Base-by-base conservation (phyloP, 352 stramenopile genomes). In the Phytophthora foliorum region DNA sequence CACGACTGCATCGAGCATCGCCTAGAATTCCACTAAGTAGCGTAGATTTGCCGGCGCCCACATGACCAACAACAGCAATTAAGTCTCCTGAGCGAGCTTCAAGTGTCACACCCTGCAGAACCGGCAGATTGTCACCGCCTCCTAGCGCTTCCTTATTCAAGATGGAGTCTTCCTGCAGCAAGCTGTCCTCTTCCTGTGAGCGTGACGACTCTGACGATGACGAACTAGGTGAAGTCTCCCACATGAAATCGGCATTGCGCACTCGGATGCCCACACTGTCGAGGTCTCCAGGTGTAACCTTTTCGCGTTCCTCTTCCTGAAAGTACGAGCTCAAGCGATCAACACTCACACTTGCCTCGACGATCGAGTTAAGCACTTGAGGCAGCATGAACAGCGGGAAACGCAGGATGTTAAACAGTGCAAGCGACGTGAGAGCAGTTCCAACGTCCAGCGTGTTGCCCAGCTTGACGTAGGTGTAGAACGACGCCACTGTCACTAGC, bases 331-430 rank as follows among this genome's bases (percentile, higher is more conserved):
- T 69, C 22, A 93, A 67, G 29, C 86, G 84, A 16, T 89, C 72
- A 59, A 90, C 24, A 78, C 80, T 91, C 32, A 92, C 84, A 49
- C 63, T 86, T 2, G 93, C 95, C 69, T 99, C 95, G 3, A 99
- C 89, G 49, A 98, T 88, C 25, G 84, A 91, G 69, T 99, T 98
- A 48, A 99, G 89, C 29, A 98, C 95, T 53, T 97, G 81, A 4
- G 98, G 98, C 4, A 99, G 74, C 84, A 99, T 98, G 59, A 98
- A 97, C 17, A 99, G 77, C n/a, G 98, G 98, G 78, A 99, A 99
- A 25, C 97, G 90, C 13, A 99, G 81, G 39, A 99, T 92, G 63
- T 99, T 97, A 74, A 99, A 99, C 5, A 99, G 73, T 38, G 76
- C 76, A 16, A 84, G 51, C 16, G 69, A 79, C 51, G 97, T 99